Evolutionary conservation across 345 rosid genomes (phyloP).

Genomic region (Gossypium turneri): DNA sequence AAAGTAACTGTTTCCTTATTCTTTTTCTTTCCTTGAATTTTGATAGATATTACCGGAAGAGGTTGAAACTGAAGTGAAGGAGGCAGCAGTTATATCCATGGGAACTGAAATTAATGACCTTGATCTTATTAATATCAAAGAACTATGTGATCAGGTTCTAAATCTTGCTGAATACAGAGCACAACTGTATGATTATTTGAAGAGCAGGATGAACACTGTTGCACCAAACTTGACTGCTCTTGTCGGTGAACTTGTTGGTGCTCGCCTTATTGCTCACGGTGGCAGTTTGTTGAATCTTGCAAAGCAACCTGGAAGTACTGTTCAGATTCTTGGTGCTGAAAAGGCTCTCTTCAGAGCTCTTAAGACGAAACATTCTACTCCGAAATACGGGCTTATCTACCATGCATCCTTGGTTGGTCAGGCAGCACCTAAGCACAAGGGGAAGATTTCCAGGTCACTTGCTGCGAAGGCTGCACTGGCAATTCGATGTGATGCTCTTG

Average conservation of each 20-base stretch:
- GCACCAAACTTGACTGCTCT: slow-evolving; percentile 95
- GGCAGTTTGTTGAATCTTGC: slow-evolving; percentile 87
- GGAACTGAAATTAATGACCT: slow-evolving; percentile 40
- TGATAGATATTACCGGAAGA: slow-evolving; percentile 64
- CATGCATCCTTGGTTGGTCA: slow-evolving; percentile 93
- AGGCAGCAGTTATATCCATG: slow-evolving; percentile 85
- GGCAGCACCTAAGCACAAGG: slow-evolving; percentile 80
- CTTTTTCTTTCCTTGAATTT: background rate
- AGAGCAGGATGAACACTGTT: slow-evolving; percentile 78
- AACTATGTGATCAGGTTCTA: slow-evolving; percentile 67
- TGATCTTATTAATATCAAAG: slow-evolving; percentile 47
- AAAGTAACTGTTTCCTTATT: background rate
- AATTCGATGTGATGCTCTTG: slow-evolving; percentile 85
- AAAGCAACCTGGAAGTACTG: slow-evolving; percentile 89
- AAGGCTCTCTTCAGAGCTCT: slow-evolving; percentile 91
- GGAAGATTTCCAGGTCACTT: slow-evolving; percentile 81
- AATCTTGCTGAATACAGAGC: slow-evolving; percentile 88
- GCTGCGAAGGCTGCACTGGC: slow-evolving; percentile 83
- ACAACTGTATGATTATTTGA: slow-evolving; percentile 77
- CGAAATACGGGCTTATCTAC: slow-evolving; percentile 54
- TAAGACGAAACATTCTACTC: slow-evolving; percentile 73
- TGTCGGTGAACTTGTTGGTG: slow-evolving; percentile 97
- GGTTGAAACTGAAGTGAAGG: slow-evolving; percentile 71
- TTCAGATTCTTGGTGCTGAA: slow-evolving; percentile 94
- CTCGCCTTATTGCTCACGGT: slow-evolving; percentile 90